These are phyloP conservation scores for Gracilaria vermiculophylla DNA, from an alignment of 23 red algal genomes.

Conservation along the genomic window DNA sequence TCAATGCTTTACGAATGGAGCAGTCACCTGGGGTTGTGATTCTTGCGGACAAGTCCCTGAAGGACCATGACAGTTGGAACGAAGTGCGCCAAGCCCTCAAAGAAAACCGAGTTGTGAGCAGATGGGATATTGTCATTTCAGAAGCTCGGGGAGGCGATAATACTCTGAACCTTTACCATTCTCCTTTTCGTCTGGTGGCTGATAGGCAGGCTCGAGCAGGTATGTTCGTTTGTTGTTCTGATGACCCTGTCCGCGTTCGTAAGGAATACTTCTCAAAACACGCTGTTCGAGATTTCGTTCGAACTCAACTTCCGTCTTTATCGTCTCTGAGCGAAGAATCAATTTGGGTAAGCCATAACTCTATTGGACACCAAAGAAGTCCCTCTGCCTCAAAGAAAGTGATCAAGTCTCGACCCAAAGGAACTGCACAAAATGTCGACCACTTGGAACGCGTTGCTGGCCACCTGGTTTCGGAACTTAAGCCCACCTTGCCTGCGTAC, in stretches of 20 bases:
- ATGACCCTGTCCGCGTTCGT: neutral
- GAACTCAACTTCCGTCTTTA: neutral
- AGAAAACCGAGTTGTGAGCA: conserved; percentile 13
- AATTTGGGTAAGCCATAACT: neutral
- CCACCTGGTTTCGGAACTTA: neutral
- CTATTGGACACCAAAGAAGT: neutral
- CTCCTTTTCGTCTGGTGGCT: conserved; percentile 37
- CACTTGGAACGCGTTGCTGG: neutral
- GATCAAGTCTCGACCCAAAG: neutral
- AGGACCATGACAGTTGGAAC: neutral
- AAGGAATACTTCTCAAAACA: neutral
- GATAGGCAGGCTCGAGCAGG: neutral
- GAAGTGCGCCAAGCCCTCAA: neutral
- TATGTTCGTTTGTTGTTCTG: neutral
- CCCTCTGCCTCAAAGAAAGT: neutral
- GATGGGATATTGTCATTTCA: conserved; percentile 33
- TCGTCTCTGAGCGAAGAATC: neutral
- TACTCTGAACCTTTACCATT: neutral
- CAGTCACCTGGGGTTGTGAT: conserved; percentile 25
- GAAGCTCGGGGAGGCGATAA: neutral
- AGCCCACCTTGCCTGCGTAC: neutral
- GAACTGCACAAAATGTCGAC: neutral
- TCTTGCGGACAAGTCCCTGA: neutral
- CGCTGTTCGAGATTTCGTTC: neutral
- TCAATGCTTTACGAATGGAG: neutral